Evolutionary conservation across 768 basidiomycete species (phyloP).

Genomic region (Amanita brunnescens): DNA sequence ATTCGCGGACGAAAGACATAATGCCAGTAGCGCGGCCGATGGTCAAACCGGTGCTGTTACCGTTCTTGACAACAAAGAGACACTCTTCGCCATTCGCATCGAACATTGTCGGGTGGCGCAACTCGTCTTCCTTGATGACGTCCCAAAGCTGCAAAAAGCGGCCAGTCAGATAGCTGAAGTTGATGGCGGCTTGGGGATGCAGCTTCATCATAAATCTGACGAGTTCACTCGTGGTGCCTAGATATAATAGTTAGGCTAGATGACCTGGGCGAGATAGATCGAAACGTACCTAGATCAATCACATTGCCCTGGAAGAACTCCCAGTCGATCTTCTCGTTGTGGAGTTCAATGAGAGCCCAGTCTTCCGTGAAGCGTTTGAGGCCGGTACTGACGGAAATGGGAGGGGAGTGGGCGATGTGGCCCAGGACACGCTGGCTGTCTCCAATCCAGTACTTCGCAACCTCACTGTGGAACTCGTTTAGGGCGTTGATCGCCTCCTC

Average conservation of each 20-base stretch:
- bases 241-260: not conserved
- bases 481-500: not conserved
- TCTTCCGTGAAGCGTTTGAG: constrained; percentile 22
- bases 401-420: constrained; percentile 20
- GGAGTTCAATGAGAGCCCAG: constrained; percentile 25
- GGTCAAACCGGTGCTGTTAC: constrained; percentile 22
- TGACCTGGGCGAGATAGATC: constrained; percentile 1
- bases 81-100: constrained; percentile 18
- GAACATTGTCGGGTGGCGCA: constrained; percentile 19
- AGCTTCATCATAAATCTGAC: not conserved
- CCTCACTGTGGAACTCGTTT: constrained; percentile 19
- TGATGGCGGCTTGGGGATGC: not conserved
- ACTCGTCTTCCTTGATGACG: constrained; percentile 19
- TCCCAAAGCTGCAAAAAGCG: constrained; percentile 18
- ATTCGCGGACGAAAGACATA: constrained; percentile 18
- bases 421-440: constrained; percentile 24
- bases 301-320: constrained; percentile 24
- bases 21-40: constrained; percentile 22
- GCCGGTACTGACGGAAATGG: constrained; percentile 18
- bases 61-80: constrained; percentile 27
- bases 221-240: not conserved
- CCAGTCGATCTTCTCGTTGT: constrained; percentile 24
- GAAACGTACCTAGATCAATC: constrained; percentile 19
- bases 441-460: constrained; percentile 16
- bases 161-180: not conserved